These are phyloP conservation scores for Boletales sp. DNA, from an alignment of 768 basidiomycete species.

Conservation along the genomic window DNA sequence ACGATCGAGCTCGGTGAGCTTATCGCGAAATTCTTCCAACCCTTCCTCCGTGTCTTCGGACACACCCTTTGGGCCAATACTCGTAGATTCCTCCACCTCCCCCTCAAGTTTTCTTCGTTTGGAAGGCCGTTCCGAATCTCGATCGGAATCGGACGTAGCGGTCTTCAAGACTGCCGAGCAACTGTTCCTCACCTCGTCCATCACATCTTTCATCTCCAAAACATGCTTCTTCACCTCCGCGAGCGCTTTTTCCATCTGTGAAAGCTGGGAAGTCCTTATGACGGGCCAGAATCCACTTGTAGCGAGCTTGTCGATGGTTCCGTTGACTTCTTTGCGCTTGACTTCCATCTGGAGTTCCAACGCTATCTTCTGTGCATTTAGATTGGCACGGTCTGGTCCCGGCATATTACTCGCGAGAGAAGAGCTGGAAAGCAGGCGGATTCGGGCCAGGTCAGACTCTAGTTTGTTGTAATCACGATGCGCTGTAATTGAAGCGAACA, in stretches of 20 bases:
- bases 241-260: slow-evolving; percentile 21
- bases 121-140: slow-evolving; percentile 21
- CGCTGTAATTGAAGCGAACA: slow-evolving; percentile 32
- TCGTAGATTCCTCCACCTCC: neutral
- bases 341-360: slow-evolving; percentile 22
- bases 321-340: slow-evolving; percentile 34
- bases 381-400: slow-evolving; percentile 19
- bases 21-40: slow-evolving; percentile 26
- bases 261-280: slow-evolving; percentile 22
- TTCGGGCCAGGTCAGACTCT: slow-evolving; percentile 31
- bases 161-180: slow-evolving; percentile 20
- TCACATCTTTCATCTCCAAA: slow-evolving; percentile 25
- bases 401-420: slow-evolving; percentile 21
- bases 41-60: slow-evolving; percentile 11
- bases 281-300: slow-evolving; percentile 40
- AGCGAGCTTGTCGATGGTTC: slow-evolving; percentile 27
- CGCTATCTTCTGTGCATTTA: slow-evolving; percentile 21
- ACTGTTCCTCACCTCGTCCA: slow-evolving; percentile 22
- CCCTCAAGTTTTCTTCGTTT: slow-evolving; percentile 27
- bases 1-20: slow-evolving; percentile 25
- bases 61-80: neutral
- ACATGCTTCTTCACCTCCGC: slow-evolving; percentile 28
- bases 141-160: slow-evolving; percentile 5
- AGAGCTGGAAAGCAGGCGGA: slow-evolving; percentile 24
- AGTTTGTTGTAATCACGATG: slow-evolving; percentile 32